These are phyloP conservation scores for Saccharata proteae DNA, from an alignment of 2,329 filamentous ascomycete species.

Conservation along the genomic window DNA sequence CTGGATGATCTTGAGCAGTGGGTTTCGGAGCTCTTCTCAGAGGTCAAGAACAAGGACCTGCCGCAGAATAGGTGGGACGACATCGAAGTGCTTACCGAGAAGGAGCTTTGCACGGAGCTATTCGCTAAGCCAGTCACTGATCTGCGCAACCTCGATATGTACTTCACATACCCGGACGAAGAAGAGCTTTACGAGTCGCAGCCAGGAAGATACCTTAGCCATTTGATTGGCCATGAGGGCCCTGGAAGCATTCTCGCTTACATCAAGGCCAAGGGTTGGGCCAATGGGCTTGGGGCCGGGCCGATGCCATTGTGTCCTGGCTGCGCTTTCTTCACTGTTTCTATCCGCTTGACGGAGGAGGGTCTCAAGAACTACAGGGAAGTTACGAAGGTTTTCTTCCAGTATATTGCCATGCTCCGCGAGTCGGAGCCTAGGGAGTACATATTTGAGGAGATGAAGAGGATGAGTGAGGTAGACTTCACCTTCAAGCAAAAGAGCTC, in stretches of 20 bases:
- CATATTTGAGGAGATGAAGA: constrained; percentile 89
- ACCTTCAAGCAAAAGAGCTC: constrained; percentile 88
- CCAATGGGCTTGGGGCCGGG: constrained; percentile 69
- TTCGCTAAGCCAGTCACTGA: constrained; percentile 93
- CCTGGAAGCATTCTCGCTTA: constrained; percentile 86
- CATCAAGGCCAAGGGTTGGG: constrained; percentile 83
- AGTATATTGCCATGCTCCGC: constrained; percentile 79
- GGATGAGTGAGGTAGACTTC: constrained; percentile 86
- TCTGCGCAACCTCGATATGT: constrained; percentile 63
- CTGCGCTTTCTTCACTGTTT: constrained; percentile 66
- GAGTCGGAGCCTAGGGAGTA: constrained; percentile 74
- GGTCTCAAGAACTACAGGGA: constrained; percentile 73
- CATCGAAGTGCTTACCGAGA: constrained; percentile 45
- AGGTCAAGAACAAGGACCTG: constrained; percentile 70
- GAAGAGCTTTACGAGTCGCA: constrained; percentile 67
- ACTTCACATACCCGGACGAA: constrained; percentile 78
- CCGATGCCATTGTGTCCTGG: constrained; percentile 67
- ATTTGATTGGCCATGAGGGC: constrained; percentile 84
- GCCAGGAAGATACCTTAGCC: constrained; percentile 74
- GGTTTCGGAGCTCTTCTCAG: constrained; percentile 73
- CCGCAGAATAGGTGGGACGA: constrained; percentile 55
- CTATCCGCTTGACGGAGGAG: constrained; percentile 71
- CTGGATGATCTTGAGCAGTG: constrained; percentile 73
- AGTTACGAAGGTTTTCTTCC: constrained; percentile 72
- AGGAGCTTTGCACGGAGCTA: constrained; percentile 56